Percentiles rank a stretch among this genome's conserved stretches.
phyloP scores from a whole-genome alignment of 768 basidiomycete genomes.

The Lactarius sanguifluus region DNA sequence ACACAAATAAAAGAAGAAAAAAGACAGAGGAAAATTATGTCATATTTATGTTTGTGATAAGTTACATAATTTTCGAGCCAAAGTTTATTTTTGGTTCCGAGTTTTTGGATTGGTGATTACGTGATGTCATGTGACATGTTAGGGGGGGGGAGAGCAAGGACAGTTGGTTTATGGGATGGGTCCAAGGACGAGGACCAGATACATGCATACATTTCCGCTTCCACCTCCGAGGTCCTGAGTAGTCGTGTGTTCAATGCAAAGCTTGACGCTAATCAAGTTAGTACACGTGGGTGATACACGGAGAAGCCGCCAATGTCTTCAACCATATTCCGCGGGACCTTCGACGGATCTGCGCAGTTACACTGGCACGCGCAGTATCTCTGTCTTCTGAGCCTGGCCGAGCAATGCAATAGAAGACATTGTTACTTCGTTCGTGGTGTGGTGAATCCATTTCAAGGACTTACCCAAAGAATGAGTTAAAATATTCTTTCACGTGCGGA shows the following conservation, averaged over 20 bases:
- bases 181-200: neutral
- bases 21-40: too few species aligned
- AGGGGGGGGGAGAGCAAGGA: too few species aligned
- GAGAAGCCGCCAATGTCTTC: neutral
- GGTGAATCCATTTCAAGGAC: neutral
- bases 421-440: neutral
- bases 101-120: too few species aligned
- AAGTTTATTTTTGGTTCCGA: too few species aligned
- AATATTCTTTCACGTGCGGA: neutral
- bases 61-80: too few species aligned
- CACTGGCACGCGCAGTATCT: too few species aligned
- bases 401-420: neutral
- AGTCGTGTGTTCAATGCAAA: neutral
- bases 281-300: neutral
- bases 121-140: too few species aligned
- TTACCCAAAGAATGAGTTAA: too few species aligned
- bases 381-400: neutral
- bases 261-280: neutral
- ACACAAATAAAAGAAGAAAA: too few species aligned
- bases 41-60: too few species aligned
- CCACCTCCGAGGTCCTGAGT: neutral
- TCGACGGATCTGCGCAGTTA: too few species aligned
- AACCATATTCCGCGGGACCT: neutral
- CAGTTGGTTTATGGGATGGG: too few species aligned
- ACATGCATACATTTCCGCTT: neutral